A percentile compares a stretch with the other conserved stretches of the same genome.
phyloP scores from a whole-genome alignment of 2,329 filamentous ascomycete species.

The Fusarium zealandicum region DNA sequence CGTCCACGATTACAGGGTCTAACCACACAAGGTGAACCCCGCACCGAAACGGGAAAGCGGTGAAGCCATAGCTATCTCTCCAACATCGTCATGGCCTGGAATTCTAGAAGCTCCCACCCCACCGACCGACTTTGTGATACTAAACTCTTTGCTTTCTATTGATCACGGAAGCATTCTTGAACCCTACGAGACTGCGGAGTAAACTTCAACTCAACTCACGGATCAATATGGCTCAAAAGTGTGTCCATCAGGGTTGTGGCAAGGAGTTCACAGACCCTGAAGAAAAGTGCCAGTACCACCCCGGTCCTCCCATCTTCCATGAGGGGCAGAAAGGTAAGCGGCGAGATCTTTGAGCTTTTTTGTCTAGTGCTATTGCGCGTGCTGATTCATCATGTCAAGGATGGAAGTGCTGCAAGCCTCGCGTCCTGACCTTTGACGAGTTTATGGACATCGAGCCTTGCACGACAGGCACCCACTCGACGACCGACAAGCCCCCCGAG shows the following conservation, averaged over 20 bases:
- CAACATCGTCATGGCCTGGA: constrained; percentile 40
- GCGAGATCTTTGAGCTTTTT: background rate
- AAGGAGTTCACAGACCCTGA: constrained; percentile 84
- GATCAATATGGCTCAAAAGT: constrained; percentile 75
- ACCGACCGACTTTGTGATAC: constrained; percentile 19
- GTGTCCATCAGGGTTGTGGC: constrained; percentile 94
- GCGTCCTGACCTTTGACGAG: constrained; percentile 96
- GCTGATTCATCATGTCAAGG: constrained; percentile 59
- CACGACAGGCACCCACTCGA: constrained; percentile 91
- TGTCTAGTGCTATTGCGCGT: background rate
- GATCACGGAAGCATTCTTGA: constrained; percentile 6
- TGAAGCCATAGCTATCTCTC: constrained; percentile 34
- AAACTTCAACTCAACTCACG: background rate
- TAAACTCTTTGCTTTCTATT: background rate
- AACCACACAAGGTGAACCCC: too few species aligned
- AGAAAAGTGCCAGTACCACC: constrained; percentile 90
- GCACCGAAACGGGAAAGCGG: constrained; percentile 48
- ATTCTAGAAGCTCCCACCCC: constrained; percentile 54
- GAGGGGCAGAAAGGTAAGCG: constrained; percentile 93
- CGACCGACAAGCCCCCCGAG: constrained; percentile 73
- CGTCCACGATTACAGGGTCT: too few species aligned
- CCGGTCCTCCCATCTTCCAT: constrained; percentile 92
- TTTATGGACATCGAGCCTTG: constrained; percentile 93
- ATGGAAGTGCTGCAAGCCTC: constrained; percentile 98
- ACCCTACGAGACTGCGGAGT: constrained; percentile 9